Conservation (phyloP, 2,329 filamentous ascomycete genomes). For the Exophiala xenobiotica region DNA sequence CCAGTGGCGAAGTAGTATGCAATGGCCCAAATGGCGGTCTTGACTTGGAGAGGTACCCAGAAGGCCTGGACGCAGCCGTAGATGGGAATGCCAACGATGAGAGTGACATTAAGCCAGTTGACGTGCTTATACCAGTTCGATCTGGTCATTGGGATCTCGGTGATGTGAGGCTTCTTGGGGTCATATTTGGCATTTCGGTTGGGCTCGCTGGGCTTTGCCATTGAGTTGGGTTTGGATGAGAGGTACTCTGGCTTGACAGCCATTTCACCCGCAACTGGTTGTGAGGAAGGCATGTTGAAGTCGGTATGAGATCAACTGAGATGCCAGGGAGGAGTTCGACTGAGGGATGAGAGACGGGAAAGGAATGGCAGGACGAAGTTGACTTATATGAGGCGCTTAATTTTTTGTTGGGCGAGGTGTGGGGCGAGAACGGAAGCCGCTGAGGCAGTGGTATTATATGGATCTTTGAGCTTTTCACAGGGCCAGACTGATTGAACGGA, state of each 20-base stretch:
- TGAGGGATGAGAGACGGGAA: conserved; percentile 10
- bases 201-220: conserved; percentile 53
- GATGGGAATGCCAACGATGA: conserved; percentile 77
- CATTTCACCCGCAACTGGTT: conserved; percentile 48
- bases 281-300: conserved; percentile 52
- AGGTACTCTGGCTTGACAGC: conserved; percentile 52
- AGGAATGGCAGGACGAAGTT: neutral
- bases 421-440: neutral
- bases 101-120: conserved; percentile 85
- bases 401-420: neutral
- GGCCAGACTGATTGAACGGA: too few relatives aligned
- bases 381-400: conserved; percentile 3
- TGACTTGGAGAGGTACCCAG: conserved; percentile 71
- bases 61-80: conserved; percentile 70
- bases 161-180: conserved; percentile 78
- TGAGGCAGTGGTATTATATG: too few relatives aligned
- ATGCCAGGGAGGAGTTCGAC: neutral
- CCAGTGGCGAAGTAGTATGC: conserved; percentile 81
- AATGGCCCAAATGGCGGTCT: conserved; percentile 72
- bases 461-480: too few relatives aligned
- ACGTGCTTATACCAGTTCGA: conserved; percentile 89
- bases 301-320: conserved; percentile 12
- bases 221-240: conserved; percentile 44
- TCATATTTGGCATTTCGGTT: conserved; percentile 55
- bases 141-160: conserved; percentile 75